Conservation (phyloP, 2,329 filamentous ascomycete genomes). For the Aspergillus aculeatinus region DNA sequence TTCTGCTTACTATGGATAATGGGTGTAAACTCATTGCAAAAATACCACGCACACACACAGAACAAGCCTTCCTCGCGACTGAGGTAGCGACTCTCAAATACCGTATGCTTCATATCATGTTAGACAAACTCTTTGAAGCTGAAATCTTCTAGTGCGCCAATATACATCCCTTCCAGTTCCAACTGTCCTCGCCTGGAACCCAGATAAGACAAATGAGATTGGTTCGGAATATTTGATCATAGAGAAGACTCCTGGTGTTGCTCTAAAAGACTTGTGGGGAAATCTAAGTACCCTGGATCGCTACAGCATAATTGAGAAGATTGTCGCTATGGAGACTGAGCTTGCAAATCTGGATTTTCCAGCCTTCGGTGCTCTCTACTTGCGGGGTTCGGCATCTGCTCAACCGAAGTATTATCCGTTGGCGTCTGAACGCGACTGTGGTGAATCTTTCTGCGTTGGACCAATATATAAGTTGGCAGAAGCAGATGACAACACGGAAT, state of each 20-base stretch:
- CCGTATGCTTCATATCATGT: not conserved
- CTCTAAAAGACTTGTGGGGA: not conserved
- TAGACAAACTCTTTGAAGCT: not conserved
- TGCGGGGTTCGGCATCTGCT: not conserved
- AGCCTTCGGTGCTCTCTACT: not conserved
- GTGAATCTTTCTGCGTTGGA: not conserved
- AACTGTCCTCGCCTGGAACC: not conserved
- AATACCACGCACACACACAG: not conserved
- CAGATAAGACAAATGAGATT: not conserved
- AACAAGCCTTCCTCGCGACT: not conserved
- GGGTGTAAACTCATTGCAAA: not conserved
- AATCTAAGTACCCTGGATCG: not conserved
- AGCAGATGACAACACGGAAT: not conserved
- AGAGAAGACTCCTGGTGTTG: not conserved
- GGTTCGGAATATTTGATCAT: not conserved
- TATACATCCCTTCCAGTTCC: not conserved
- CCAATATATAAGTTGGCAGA: not conserved
- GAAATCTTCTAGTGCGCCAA: not conserved
- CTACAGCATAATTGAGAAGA: not conserved
- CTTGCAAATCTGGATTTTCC: not conserved
- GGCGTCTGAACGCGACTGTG: not conserved
- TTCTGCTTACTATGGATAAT: not conserved
- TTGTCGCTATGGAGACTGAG: not conserved
- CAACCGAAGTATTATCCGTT: not conserved
- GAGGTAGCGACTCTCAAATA: not conserved